Evolutionary conservation across 148 eudicot species (phyloP).

Genomic region (Pharnaceum exiguum): DNA sequence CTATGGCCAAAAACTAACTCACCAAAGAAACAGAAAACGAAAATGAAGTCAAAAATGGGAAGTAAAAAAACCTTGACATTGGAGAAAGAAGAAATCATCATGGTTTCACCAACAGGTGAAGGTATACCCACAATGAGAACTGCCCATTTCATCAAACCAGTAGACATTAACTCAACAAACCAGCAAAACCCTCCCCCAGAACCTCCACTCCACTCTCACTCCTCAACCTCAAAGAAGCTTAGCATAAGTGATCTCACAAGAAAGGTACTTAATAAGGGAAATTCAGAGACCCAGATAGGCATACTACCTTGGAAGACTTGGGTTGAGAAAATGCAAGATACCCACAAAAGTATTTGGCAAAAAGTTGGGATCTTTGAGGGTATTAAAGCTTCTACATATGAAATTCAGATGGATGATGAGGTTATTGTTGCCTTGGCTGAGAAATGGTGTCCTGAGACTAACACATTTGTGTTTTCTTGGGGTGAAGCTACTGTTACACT

Average conservation of each 20-base stretch:
- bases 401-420: slow-evolving; percentile 3
- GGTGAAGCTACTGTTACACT: background rate
- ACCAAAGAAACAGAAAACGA: background rate
- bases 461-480: slow-evolving; percentile 27
- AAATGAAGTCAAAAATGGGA: slow-evolving; percentile 6
- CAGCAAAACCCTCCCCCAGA: slow-evolving; percentile 1
- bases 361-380: slow-evolving; percentile 25
- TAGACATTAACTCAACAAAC: background rate
- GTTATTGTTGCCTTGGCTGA: slow-evolving; percentile 21
- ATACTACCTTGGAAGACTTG: slow-evolving; percentile 36
- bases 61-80: slow-evolving; percentile 14
- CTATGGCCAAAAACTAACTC: no score
- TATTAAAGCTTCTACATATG: slow-evolving; percentile 16
- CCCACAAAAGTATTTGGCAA: slow-evolving; percentile 21
- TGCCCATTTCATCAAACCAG: slow-evolving; percentile 36
- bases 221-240: background rate
- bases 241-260: no score
- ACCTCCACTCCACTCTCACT: background rate
- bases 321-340: slow-evolving; percentile 22
- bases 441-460: slow-evolving; percentile 28
- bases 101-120: slow-evolving; percentile 22
- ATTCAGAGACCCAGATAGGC: slow-evolving; percentile 19
- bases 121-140: slow-evolving; percentile 13
- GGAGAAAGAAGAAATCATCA: slow-evolving; percentile 16
- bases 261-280: slow-evolving; percentile 19